Percentiles rank a stretch among this genome's conserved stretches.
phyloP scores from a whole-genome alignment of 2,329 filamentous ascomycete species.

The Arthrobotrys conoides region DNA sequence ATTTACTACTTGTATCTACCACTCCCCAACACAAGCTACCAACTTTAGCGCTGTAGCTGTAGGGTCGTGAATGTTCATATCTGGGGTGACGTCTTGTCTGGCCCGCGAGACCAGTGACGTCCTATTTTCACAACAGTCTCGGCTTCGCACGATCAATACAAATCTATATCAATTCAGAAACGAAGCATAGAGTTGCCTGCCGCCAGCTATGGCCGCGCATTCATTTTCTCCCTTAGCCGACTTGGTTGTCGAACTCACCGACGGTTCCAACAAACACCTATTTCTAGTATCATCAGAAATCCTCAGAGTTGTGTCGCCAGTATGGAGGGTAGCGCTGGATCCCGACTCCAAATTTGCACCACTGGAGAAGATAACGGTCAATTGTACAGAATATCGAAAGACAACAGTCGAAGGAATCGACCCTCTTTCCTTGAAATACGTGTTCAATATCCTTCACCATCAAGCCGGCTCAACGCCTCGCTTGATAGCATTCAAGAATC shows the following conservation, averaged over 20 bases:
- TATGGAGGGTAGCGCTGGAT: constrained; percentile 39
- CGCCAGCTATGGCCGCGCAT: not conserved
- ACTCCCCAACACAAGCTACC: too few relatives aligned
- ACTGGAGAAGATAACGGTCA: not conserved
- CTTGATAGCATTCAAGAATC: constrained; percentile 2
- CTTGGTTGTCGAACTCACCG: constrained; percentile 25
- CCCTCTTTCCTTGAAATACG: not conserved
- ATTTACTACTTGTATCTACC: too few relatives aligned
- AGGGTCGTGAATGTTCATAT: too few relatives aligned
- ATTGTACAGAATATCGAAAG: constrained; percentile 27
- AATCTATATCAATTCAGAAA: too few relatives aligned
- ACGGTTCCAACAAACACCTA: not conserved
- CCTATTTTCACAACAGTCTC: too few relatives aligned
- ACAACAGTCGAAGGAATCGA: constrained; percentile 2
- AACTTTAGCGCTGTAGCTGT: too few relatives aligned
- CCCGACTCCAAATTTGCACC: constrained; percentile 29
- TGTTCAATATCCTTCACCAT: constrained; percentile 48
- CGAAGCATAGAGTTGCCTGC: too few relatives aligned
- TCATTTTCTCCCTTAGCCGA: constrained; percentile 26
- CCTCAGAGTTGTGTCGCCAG: constrained; percentile 25
- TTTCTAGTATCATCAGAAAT: constrained; percentile 29
- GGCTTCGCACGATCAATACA: too few relatives aligned
- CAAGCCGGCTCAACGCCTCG: not conserved
- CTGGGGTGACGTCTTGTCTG: too few relatives aligned
- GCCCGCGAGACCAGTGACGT: too few relatives aligned